These are phyloP conservation scores for Mimosa bimucronata DNA, from an alignment of 306 rosid species.

Conservation along the genomic window DNA sequence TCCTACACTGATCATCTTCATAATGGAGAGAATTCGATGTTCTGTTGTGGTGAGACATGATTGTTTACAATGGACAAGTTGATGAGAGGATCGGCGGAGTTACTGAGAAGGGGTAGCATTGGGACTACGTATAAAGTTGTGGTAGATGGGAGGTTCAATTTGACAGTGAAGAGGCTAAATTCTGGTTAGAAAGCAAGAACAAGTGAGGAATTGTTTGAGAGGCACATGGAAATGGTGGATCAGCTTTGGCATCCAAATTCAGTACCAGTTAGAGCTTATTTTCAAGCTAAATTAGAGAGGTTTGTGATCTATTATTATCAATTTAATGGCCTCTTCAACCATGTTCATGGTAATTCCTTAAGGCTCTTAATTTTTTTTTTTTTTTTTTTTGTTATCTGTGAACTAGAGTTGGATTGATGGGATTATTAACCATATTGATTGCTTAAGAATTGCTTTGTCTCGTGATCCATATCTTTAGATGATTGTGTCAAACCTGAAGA, in stretches of 20 bases:
- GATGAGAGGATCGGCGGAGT: constrained; percentile 94
- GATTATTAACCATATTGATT: neutral
- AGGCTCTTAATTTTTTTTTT: neutral
- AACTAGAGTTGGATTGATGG: constrained; percentile 33
- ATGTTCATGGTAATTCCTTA: constrained; percentile 80
- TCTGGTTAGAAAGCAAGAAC: constrained; percentile 57
- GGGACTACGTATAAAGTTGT: constrained; percentile 95
- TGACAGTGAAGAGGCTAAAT: constrained; percentile 89
- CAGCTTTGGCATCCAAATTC: constrained; percentile 79
- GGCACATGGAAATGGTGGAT: constrained; percentile 70
- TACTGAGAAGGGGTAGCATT: constrained; percentile 76
- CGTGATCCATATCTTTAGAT: constrained; percentile 16
- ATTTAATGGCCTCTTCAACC: constrained; percentile 86
- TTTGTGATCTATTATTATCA: constrained; percentile 82
- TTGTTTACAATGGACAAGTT: constrained; percentile 72
- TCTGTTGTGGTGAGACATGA: constrained; percentile 68
- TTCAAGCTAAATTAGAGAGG: constrained; percentile 90
- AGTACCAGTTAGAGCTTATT: constrained; percentile 78
- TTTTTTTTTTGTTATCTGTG: neutral
- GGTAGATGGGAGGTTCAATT: constrained; percentile 57
- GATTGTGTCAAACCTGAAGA: neutral
- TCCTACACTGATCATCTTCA: too few relatives aligned
- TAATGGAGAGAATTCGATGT: constrained; percentile 64
- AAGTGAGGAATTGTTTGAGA: constrained; percentile 64
- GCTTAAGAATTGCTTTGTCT: neutral